phyloP scores from a whole-genome alignment of 768 basidiomycete species.

The Tulasnella sp. region DNA sequence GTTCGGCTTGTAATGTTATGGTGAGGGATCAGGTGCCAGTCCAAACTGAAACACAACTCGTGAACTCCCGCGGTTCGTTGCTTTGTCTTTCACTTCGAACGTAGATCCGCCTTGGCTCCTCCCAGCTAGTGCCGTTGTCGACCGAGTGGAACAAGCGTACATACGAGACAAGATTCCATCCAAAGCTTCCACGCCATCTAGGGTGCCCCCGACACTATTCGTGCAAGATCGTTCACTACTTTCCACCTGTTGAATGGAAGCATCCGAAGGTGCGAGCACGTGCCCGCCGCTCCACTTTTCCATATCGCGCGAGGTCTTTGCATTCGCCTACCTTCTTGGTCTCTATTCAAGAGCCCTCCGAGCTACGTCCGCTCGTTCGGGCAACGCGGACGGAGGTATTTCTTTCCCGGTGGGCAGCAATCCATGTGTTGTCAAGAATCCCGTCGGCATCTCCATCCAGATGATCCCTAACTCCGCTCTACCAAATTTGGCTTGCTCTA shows the following conservation, averaged over 20 bases:
- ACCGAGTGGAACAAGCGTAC: neutral
- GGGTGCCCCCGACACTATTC: neutral
- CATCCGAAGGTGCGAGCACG: neutral
- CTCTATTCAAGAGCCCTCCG: neutral
- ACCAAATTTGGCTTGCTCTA: neutral
- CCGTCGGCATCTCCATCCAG: neutral
- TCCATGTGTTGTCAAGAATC: neutral
- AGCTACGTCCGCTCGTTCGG: neutral
- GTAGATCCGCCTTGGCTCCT: neutral
- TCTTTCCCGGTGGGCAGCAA: neutral
- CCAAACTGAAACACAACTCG: neutral
- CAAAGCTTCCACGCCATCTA: neutral
- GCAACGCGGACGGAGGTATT: neutral
- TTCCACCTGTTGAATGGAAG: neutral
- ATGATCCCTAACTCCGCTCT: neutral
- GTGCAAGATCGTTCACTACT: neutral
- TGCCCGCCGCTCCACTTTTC: neutral
- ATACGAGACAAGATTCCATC: neutral
- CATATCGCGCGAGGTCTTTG: neutral
- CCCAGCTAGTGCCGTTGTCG: constrained; percentile 1
- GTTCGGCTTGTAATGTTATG: neutral
- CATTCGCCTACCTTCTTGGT: neutral
- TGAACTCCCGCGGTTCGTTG: constrained; percentile 4
- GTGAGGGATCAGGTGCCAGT: neutral
- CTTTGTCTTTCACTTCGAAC: neutral